These are phyloP conservation scores for Penicillium lividum DNA, from an alignment of 495 filamentous ascomycete genomes.

Conservation along the genomic window DNA sequence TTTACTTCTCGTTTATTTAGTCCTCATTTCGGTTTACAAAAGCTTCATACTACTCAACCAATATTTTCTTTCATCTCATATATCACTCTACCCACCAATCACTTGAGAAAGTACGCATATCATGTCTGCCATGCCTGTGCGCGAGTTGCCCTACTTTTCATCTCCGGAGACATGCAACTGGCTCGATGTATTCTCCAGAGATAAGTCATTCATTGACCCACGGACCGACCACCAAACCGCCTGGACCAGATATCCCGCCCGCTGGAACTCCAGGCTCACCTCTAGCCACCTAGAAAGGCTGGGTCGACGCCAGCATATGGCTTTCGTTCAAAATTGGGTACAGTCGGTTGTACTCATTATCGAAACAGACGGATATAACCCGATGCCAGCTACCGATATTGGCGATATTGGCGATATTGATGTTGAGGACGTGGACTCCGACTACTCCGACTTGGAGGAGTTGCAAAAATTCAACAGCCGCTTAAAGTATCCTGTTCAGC, in stretches of 20 bases:
- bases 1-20: neutral
- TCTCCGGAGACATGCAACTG: slow-evolving; percentile 4
- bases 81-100: neutral
- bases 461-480: neutral
- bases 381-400: neutral
- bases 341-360: neutral
- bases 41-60: neutral
- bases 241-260: neutral
- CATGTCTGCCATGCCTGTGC: neutral
- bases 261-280: neutral
- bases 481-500: neutral
- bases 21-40: neutral
- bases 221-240: slow-evolving; percentile 9
- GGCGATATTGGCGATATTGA: slow-evolving; percentile 2
- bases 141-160: neutral
- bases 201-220: slow-evolving; percentile 12
- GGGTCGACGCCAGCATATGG: neutral
- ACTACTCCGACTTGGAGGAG: neutral
- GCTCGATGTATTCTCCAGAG: slow-evolving; percentile 15
- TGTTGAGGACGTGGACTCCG: neutral
- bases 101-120: neutral
- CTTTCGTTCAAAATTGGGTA: slow-evolving; percentile 1
- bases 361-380: slow-evolving; percentile 3
- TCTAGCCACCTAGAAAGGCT: neutral
- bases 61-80: neutral